Conservation (phyloP, 1,284 basidiomycete genomes). For the Heliocybe sulcata region DNA sequence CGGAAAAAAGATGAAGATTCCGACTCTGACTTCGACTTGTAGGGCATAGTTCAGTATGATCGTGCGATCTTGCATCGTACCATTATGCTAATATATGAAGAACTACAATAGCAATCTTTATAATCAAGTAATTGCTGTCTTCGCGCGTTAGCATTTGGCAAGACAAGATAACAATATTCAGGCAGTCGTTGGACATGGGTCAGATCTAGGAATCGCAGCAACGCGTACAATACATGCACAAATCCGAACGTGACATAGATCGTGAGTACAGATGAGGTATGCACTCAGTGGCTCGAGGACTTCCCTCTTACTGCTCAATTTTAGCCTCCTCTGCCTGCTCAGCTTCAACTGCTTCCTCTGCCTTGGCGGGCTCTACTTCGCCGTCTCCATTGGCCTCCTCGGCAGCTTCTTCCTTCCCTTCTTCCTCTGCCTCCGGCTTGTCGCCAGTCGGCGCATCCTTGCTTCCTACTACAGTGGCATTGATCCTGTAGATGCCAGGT, state of each 20-base stretch:
- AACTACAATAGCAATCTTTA: not conserved
- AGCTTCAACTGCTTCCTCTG: not conserved
- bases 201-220: not conserved
- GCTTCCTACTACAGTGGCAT: constrained; percentile 71
- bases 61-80: not conserved
- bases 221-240: not conserved
- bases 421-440: constrained; percentile 21
- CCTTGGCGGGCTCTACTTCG: not conserved
- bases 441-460: constrained; percentile 44
- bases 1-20: constrained; percentile 48
- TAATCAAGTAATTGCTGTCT: not conserved
- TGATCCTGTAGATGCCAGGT: constrained; percentile 43
- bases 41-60: constrained; percentile 8
- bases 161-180: too few species aligned
- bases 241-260: not conserved
- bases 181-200: not conserved
- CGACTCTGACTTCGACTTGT: constrained; percentile 69
- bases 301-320: not conserved
- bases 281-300: not conserved
- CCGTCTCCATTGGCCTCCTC: constrained; percentile 6
- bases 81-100: not conserved
- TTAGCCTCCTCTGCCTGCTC: not conserved
- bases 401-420: constrained; percentile 10
- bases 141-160: too few species aligned
- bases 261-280: not conserved